Percentiles rank a stretch among this genome's conserved stretches.
These are phyloP conservation scores for Penicillium frequentans DNA, from an alignment of 2,329 filamentous ascomycete genomes.

Conservation along the genomic window DNA sequence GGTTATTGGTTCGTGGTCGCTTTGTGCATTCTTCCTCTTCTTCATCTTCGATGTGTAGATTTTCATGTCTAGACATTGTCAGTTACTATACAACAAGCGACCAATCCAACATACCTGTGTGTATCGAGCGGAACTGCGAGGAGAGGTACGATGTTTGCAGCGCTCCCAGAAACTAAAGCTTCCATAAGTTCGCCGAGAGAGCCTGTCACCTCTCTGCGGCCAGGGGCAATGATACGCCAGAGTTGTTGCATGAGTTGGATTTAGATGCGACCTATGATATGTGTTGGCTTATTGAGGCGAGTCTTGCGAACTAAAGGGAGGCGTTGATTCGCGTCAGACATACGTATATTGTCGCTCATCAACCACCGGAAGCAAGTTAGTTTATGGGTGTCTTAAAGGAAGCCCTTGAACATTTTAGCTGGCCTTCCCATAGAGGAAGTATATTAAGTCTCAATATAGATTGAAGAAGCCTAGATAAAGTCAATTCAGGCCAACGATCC, in stretches of 20 bases:
- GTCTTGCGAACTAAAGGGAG: not conserved
- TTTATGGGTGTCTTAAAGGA: not conserved
- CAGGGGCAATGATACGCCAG: slow-evolving; percentile 15
- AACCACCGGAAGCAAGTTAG: not conserved
- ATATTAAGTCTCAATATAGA: too few species aligned
- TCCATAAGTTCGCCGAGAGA: slow-evolving; percentile 11
- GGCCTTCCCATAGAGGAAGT: too few species aligned
- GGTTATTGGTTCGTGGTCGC: slow-evolving; percentile 1
- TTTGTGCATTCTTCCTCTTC: slow-evolving; percentile 9
- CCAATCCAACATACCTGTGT: slow-evolving; percentile 6
- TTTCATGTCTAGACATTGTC: not conserved
- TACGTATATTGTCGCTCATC: not conserved
- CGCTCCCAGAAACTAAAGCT: slow-evolving; percentile 15
- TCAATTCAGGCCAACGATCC: too few species aligned
- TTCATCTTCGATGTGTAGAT: slow-evolving; percentile 14
- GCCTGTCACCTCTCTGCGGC: slow-evolving; percentile 11
- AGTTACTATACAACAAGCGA: not conserved
- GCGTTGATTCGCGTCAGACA: not conserved
- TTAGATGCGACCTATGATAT: not conserved
- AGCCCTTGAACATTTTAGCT: too few species aligned
- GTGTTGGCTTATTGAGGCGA: not conserved
- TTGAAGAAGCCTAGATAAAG: too few species aligned
- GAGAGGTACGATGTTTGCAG: slow-evolving; percentile 15
- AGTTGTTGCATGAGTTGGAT: slow-evolving; percentile 6
- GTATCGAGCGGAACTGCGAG: slow-evolving; percentile 15